A percentile compares a stretch with the other conserved stretches of the same genome.
These are phyloP conservation scores for Eutrema salsugineum DNA, from an alignment of 441 rosid species.

Conservation along the genomic window DNA sequence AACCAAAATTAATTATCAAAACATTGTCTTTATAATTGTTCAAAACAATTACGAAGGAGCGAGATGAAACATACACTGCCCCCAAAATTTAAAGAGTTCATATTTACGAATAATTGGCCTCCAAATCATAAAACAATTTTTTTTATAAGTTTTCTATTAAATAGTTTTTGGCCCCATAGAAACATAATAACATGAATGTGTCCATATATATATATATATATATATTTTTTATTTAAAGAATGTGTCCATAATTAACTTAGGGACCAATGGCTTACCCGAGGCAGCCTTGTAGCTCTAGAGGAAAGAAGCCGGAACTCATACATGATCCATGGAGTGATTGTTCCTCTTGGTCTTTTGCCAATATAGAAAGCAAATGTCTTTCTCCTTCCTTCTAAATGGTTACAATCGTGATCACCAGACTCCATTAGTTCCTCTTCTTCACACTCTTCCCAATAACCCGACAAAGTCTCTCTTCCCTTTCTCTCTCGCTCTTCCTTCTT, in stretches of 20 bases:
- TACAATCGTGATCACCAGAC: constrained; percentile 1
- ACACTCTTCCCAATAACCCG: constrained; percentile 26
- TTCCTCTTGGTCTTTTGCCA: constrained; percentile 31
- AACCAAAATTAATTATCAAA: constrained; percentile 12
- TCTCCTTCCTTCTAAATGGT: constrained; percentile 30
- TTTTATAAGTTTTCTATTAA: too few relatives aligned
- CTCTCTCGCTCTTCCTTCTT: constrained; percentile 33
- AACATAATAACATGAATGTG: too few relatives aligned
- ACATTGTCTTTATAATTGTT: not conserved
- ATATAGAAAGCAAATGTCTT: constrained; percentile 32
- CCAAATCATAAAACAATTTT: too few relatives aligned
- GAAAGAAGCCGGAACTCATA: constrained; percentile 31
- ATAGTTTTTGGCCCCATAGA: too few relatives aligned
- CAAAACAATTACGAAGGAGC: too few relatives aligned
- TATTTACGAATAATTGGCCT: too few relatives aligned
- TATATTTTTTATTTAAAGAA: too few relatives aligned
- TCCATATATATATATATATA: too few relatives aligned
- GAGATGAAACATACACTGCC: too few relatives aligned
- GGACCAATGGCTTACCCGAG: constrained; percentile 11
- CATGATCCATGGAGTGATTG: constrained; percentile 36
- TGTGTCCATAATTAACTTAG: too few relatives aligned
- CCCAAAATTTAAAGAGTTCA: too few relatives aligned
- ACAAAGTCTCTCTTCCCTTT: constrained; percentile 25
- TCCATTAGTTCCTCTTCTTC: constrained; percentile 25
- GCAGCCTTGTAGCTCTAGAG: constrained; percentile 1